Conservation (phyloP, 345 rosid species). For the Nephelium lappaceum region DNA sequence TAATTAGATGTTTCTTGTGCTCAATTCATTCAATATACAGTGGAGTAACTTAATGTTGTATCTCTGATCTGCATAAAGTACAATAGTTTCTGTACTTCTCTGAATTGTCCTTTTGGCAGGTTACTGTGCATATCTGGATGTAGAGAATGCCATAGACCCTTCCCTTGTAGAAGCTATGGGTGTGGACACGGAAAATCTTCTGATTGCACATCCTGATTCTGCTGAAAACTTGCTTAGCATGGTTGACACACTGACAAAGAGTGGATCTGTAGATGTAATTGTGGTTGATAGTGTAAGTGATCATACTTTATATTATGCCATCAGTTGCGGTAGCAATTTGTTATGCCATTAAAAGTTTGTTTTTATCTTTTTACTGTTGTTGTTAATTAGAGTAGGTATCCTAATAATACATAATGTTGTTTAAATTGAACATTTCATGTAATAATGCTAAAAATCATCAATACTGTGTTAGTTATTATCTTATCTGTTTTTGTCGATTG, state of each 20-base stretch:
- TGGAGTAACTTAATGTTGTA: neutral
- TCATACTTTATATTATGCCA: neutral
- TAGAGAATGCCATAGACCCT: conserved; percentile 85
- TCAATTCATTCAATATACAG: neutral
- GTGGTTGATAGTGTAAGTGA: conserved; percentile 93
- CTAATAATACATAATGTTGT: neutral
- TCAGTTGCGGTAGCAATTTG: neutral
- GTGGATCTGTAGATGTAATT: conserved; percentile 84
- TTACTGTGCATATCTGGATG: conserved; percentile 92
- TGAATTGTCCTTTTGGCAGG: conserved; percentile 46
- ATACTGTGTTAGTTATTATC: neutral
- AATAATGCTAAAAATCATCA: no score
- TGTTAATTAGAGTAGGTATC: neutral
- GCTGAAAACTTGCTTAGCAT: conserved; percentile 87
- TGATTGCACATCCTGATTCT: conserved; percentile 74
- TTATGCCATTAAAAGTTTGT: neutral
- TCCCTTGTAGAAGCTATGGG: conserved; percentile 80
- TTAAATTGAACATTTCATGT: neutral
- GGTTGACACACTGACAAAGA: conserved; percentile 73
- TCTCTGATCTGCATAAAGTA: neutral
- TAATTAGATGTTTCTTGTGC: neutral
- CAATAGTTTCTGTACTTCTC: conserved; percentile 10
- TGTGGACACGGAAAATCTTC: conserved; percentile 73
- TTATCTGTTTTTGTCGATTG: neutral
- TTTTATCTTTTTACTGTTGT: conserved; percentile 1